A percentile compares a stretch with the other conserved stretches of the same genome.
Evolutionary conservation across 2,329 filamentous ascomycete genomes (phyloP).

Genomic region (Colletotrichum sp.): DNA sequence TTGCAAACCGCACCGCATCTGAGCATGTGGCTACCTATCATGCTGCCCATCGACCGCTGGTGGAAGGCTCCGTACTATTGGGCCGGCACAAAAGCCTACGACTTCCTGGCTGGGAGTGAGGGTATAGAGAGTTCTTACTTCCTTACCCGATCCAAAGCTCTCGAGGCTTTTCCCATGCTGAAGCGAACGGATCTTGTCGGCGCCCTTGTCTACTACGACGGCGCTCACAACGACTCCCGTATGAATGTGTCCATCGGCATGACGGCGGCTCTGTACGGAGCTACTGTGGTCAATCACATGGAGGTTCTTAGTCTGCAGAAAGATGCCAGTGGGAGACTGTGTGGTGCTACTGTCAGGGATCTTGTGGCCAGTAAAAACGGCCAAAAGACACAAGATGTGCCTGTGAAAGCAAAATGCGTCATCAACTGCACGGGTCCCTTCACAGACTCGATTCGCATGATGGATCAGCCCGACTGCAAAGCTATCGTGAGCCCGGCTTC

Average conservation of each 20-base stretch:
- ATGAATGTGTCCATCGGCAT: conserved; percentile 92
- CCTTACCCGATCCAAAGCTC: conserved; percentile 81
- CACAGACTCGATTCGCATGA: conserved; percentile 82
- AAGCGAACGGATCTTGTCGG: conserved; percentile 80
- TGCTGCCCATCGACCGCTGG: conserved; percentile 77
- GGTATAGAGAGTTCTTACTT: conserved; percentile 92
- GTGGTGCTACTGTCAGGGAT: conserved; percentile 77
- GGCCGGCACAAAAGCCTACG: conserved; percentile 82
- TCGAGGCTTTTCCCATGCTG: conserved; percentile 89
- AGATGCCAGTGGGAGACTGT: conserved; percentile 73
- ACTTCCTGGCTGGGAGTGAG: conserved; percentile 83
- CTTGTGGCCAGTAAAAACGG: conserved; percentile 70
- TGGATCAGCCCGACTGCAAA: conserved; percentile 74
- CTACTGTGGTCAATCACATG: conserved; percentile 82
- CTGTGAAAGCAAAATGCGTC: conserved; percentile 78
- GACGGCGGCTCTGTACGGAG: conserved; percentile 86
- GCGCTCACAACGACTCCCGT: conserved; percentile 88
- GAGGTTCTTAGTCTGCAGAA: conserved; percentile 81
- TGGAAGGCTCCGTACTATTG: conserved; percentile 81
- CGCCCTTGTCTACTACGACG: conserved; percentile 89
- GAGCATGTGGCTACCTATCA: conserved; percentile 76
- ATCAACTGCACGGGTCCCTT: conserved; percentile 92
- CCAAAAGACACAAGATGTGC: conserved; percentile 65
- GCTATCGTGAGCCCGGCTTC: conserved; percentile 87
- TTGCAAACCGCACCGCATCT: conserved; percentile 77